Conservation (phyloP, 2,329 filamentous ascomycete species). For the Fusarium citri region DNA sequence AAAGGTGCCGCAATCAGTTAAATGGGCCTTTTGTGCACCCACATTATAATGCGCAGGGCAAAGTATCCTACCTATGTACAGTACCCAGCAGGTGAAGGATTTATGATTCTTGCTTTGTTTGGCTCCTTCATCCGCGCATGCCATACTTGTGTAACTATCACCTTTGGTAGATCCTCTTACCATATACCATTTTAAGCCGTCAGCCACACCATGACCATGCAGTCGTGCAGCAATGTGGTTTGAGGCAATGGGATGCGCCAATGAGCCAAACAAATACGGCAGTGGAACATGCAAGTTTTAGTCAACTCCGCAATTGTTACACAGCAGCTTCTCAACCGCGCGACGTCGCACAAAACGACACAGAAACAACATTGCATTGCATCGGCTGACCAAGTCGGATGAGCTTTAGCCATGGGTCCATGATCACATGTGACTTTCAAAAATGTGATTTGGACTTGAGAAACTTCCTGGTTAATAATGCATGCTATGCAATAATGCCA, state of each 20-base stretch:
- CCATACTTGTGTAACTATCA: constrained; percentile 29
- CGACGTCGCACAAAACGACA: constrained; percentile 11
- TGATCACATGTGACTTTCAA: background rate
- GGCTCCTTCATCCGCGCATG: constrained; percentile 5
- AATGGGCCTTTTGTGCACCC: constrained; percentile 13
- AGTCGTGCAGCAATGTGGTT: constrained; percentile 4
- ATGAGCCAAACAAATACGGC: constrained; percentile 1
- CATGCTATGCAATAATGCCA: constrained; percentile 6
- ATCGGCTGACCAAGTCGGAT: constrained; percentile 18
- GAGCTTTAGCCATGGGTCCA: background rate
- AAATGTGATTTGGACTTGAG: background rate
- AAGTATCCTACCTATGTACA: constrained; percentile 11
- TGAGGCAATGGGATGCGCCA: constrained; percentile 1
- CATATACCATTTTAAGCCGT: background rate
- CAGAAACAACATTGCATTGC: constrained; percentile 11
- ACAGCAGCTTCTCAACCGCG: constrained; percentile 10
- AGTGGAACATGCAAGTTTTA: constrained; percentile 3
- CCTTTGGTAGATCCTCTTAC: background rate
- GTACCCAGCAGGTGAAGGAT: background rate
- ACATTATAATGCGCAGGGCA: background rate
- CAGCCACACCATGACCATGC: background rate
- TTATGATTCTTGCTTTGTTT: background rate
- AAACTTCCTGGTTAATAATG: background rate
- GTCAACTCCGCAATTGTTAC: constrained; percentile 25
- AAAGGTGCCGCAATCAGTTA: constrained; percentile 1